Percentiles rank a stretch among this genome's conserved stretches.
Evolutionary conservation across 140 eudicot species (phyloP).

Genomic region (Erigeron philadelphicus): DNA sequence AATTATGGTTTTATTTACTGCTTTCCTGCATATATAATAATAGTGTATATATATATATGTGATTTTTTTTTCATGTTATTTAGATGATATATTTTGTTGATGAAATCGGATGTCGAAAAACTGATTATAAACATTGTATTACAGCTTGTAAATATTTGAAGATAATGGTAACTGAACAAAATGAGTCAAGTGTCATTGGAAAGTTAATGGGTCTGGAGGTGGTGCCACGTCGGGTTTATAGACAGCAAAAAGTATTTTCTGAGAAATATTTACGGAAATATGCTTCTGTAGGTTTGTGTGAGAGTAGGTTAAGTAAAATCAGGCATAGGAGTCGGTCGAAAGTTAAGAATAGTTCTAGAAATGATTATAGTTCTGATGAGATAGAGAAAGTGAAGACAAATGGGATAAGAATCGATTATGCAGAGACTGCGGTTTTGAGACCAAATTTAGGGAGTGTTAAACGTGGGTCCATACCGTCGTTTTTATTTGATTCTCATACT

Average conservation of each 20-base stretch:
- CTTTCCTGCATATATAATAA: no score
- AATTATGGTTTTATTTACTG: no score
- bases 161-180: constrained; percentile 41
- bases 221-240: constrained; percentile 29
- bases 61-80: no score
- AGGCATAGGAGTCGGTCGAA: constrained; percentile 2
- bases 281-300: constrained; percentile 38
- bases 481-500: constrained; percentile 19
- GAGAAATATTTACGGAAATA: constrained; percentile 49
- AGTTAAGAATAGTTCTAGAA: constrained; percentile 13
- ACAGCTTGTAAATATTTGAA: background rate
- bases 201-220: constrained; percentile 56
- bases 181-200: constrained; percentile 61
- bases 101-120: no score
- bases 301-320: constrained; percentile 28
- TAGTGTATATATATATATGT: background rate
- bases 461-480: constrained; percentile 10
- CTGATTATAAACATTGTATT: no score
- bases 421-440: background rate
- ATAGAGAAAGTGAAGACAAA: constrained; percentile 14
- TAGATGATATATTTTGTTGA: no score
- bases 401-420: constrained; percentile 1
- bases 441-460: constrained; percentile 20
- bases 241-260: constrained; percentile 45
- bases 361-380: constrained; percentile 9